Evolutionary conservation across 345 rosid genomes (phyloP).

Genomic region (Eutrema heterophyllum): DNA sequence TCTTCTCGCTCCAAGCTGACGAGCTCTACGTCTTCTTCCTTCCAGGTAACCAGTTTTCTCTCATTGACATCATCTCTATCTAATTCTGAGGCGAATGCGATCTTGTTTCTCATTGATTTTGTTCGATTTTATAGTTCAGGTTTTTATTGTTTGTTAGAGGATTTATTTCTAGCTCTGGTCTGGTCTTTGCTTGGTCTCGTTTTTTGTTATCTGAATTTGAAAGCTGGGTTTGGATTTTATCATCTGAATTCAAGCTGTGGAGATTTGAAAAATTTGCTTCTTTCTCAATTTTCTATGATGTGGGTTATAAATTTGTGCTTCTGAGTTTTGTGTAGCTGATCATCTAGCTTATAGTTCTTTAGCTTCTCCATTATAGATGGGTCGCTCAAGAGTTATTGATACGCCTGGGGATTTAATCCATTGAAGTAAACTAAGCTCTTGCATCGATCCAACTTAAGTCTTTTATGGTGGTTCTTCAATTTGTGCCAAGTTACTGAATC

Average conservation of each 20-base stretch:
- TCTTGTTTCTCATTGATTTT: neutral
- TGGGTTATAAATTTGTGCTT: neutral
- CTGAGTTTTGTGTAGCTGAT: neutral
- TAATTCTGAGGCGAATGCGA: neutral
- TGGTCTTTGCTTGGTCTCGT: slow-evolving; percentile 1
- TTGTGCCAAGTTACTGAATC: slow-evolving; percentile 5
- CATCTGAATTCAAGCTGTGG: neutral
- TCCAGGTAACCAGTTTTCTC: slow-evolving; percentile 5
- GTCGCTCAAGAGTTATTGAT: neutral
- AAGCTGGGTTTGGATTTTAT: neutral
- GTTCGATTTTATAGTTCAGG: neutral
- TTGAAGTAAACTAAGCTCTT: neutral
- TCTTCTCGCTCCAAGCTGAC: neutral
- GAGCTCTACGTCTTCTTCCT: slow-evolving; percentile 21
- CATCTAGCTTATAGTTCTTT: neutral
- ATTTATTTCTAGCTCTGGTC: neutral
- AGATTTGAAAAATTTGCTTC: neutral
- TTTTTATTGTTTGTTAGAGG: neutral
- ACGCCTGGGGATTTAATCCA: neutral
- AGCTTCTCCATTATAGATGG: neutral
- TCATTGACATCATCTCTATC: neutral
- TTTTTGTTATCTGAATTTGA: neutral
- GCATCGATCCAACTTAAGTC: neutral
- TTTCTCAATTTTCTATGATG: neutral
- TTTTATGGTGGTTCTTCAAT: neutral